Evolutionary conservation across 2,329 filamentous ascomycete genomes (phyloP).

Genomic region (Aureobasidium subglaciale): DNA sequence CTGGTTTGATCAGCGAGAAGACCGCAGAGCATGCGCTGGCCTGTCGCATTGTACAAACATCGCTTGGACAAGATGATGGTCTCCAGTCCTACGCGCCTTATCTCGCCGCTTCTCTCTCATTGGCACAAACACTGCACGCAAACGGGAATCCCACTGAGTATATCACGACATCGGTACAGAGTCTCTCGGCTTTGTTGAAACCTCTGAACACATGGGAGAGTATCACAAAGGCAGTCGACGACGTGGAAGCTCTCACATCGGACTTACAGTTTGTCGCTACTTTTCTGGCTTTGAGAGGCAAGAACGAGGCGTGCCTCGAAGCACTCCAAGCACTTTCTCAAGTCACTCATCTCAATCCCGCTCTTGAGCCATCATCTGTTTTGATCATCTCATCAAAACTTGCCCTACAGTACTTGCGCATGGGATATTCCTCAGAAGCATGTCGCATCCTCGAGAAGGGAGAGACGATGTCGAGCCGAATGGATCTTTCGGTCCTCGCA

Average conservation of each 20-base stretch:
- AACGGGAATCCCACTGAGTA: constrained; percentile 25
- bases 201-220: not conserved
- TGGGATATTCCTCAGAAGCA: constrained; percentile 56
- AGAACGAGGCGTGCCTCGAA: constrained; percentile 33
- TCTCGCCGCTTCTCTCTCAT: constrained; percentile 29
- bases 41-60: constrained; percentile 1
- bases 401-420: constrained; percentile 49
- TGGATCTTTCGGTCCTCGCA: constrained; percentile 38
- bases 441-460: constrained; percentile 52
- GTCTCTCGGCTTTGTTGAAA: not conserved
- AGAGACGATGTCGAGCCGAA: constrained; percentile 40
- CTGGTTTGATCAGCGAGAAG: constrained; percentile 19
- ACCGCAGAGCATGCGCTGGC: constrained; percentile 14
- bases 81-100: constrained; percentile 30
- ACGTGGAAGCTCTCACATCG: constrained; percentile 41
- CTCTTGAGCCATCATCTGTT: not conserved
- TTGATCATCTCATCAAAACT: constrained; percentile 26
- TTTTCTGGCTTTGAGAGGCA: constrained; percentile 51
- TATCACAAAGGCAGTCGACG: constrained; percentile 42
- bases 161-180: constrained; percentile 28
- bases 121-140: constrained; percentile 37
- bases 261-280: constrained; percentile 49
- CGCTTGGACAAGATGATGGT: constrained; percentile 27
- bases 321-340: constrained; percentile 4
- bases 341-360: not conserved